phyloP scores from a whole-genome alignment of 371 early-diverging fungal genomes.

The Rhizopus delemar region DNA sequence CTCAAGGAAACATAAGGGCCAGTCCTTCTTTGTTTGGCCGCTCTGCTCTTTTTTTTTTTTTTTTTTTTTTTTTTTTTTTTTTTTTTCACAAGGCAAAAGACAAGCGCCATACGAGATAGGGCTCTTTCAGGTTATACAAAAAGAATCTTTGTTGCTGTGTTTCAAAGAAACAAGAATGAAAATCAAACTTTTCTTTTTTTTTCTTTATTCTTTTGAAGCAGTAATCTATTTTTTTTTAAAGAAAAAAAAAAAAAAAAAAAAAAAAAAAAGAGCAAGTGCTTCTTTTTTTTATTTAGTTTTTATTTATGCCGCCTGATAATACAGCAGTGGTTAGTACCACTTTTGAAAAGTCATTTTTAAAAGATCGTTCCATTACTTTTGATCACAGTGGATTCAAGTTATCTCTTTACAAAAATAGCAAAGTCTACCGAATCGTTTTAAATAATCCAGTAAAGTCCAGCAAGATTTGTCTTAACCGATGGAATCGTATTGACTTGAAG shows the following conservation, averaged over 20 bases:
- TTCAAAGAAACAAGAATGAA: background rate
- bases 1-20: too few species aligned
- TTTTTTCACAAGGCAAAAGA: background rate
- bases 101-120: background rate
- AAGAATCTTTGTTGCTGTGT: background rate
- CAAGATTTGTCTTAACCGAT: slow-evolving; percentile 18
- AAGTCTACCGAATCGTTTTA: slow-evolving; percentile 26
- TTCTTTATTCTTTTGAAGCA: background rate
- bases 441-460: slow-evolving; percentile 11
- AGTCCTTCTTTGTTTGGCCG: too few species aligned
- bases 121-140: background rate
- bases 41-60: too few species aligned
- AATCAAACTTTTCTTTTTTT: background rate
- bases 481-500: slow-evolving; percentile 40
- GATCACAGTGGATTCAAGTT: slow-evolving; percentile 1
- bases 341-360: background rate
- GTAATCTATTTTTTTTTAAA: background rate
- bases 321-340: background rate
- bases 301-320: slow-evolving; percentile 2
- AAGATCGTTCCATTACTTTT: background rate
- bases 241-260: too few species aligned
- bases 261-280: background rate
- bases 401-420: slow-evolving; percentile 19
- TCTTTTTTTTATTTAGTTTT: background rate
- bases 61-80: too few species aligned